phyloP scores from a whole-genome alignment of 306 rosid genomes.

The Dryas octopetala region DNA sequence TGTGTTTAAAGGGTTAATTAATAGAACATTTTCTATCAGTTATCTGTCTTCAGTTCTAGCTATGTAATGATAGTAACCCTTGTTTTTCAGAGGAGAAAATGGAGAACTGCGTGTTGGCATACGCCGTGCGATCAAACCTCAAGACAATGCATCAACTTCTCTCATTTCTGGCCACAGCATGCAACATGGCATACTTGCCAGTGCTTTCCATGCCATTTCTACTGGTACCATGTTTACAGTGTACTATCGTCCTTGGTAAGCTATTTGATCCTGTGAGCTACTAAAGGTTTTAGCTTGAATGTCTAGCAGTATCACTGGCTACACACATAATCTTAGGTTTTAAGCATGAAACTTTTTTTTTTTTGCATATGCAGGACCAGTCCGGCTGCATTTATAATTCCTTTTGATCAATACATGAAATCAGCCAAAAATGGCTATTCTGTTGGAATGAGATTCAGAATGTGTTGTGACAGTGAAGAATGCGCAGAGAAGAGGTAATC shows the following conservation, averaged over 20 bases:
- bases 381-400: slow-evolving; percentile 54
- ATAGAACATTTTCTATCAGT: neutral
- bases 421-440: slow-evolving; percentile 32
- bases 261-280: slow-evolving; percentile 4
- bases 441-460: slow-evolving; percentile 52
- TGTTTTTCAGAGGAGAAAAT: slow-evolving; percentile 52
- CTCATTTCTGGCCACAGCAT: slow-evolving; percentile 55
- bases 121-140: slow-evolving; percentile 35
- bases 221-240: slow-evolving; percentile 50
- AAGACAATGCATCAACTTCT: slow-evolving; percentile 29
- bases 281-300: neutral
- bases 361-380: slow-evolving; percentile 50
- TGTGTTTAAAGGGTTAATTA: neutral
- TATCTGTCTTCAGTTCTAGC: neutral
- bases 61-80: neutral
- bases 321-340: neutral
- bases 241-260: slow-evolving; percentile 74
- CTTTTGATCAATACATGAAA: slow-evolving; percentile 40
- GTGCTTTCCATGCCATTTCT: slow-evolving; percentile 50
- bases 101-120: slow-evolving; percentile 62
- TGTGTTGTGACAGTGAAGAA: slow-evolving; percentile 40
- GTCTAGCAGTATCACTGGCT: neutral
- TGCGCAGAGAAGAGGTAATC: slow-evolving; percentile 53
- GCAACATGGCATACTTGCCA: slow-evolving; percentile 57
- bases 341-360: slow-evolving; percentile 17